Conservation (phyloP, 2,329 filamentous ascomycete genomes). For the Neonectria ditissima region DNA sequence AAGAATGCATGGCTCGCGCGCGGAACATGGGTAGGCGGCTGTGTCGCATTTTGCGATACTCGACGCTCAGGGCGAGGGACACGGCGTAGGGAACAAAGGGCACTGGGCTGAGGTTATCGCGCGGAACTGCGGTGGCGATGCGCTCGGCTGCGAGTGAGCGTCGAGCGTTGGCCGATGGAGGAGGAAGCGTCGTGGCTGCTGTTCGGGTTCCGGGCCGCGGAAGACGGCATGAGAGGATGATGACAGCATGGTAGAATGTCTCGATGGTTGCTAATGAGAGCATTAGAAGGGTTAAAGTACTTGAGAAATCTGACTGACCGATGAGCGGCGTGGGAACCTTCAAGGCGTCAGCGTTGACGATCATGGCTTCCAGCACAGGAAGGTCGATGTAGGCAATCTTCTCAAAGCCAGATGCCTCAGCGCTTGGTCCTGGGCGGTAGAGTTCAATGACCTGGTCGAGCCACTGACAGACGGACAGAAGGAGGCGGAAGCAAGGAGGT, state of each 20-base stretch:
- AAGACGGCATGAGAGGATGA: constrained; percentile 71
- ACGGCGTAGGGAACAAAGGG: constrained; percentile 72
- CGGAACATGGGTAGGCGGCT: constrained; percentile 70
- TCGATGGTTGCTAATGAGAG: constrained; percentile 65
- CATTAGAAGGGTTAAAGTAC: constrained; percentile 34
- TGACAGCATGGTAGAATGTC: constrained; percentile 72
- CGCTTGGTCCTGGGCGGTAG: constrained; percentile 66
- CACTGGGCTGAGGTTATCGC: constrained; percentile 64
- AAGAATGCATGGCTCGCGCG: constrained; percentile 64
- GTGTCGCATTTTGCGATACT: constrained; percentile 73
- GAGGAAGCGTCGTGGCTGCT: constrained; percentile 58
- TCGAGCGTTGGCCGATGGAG: constrained; percentile 65
- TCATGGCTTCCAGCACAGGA: constrained; percentile 68
- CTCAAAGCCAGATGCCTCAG: constrained; percentile 53
- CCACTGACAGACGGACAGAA: constrained; percentile 65
- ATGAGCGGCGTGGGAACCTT: constrained; percentile 62
- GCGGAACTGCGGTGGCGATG: constrained; percentile 65
- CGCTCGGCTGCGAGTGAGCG: constrained; percentile 69
- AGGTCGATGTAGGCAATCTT: constrained; percentile 64
- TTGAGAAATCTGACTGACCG: constrained; percentile 50
- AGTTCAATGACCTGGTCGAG: constrained; percentile 70
- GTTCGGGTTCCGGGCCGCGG: constrained; percentile 55
- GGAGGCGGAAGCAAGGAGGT: constrained; percentile 66
- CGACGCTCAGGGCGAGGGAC: constrained; percentile 70
- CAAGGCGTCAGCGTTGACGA: constrained; percentile 65